Evolutionary conservation across 2,329 filamentous ascomycete genomes (phyloP).

Genomic region (Fusarium liriodendri): DNA sequence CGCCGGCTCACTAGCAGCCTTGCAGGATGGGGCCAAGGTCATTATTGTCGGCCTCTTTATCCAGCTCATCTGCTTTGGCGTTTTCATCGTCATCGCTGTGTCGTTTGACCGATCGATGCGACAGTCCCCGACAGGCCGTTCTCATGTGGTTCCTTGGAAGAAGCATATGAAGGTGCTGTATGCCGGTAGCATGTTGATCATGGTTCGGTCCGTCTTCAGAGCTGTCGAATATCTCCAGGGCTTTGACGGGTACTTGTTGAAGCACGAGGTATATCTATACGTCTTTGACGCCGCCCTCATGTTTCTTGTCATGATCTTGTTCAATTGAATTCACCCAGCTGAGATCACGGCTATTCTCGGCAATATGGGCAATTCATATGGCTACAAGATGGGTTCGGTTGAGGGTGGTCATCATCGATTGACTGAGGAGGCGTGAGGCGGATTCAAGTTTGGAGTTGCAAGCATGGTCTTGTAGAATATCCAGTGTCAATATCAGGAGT

Average conservation of each 20-base stretch:
- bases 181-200: constrained; percentile 46
- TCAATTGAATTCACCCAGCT: constrained; percentile 51
- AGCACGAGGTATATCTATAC: constrained; percentile 48
- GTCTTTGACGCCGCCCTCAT: constrained; percentile 51
- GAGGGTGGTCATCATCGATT: neutral
- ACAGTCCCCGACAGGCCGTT: neutral
- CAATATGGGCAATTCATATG: neutral
- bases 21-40: constrained; percentile 53
- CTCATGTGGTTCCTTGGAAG: constrained; percentile 41
- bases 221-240: constrained; percentile 54
- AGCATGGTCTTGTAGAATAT: neutral
- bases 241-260: constrained; percentile 44
- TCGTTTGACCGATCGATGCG: constrained; percentile 53
- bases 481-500: accelerated
- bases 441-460: neutral
- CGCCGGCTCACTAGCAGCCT: constrained; percentile 45
- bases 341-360: constrained; percentile 2
- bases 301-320: constrained; percentile 55
- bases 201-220: constrained; percentile 54
- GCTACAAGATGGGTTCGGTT: constrained; percentile 17
- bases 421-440: neutral
- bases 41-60: constrained; percentile 64
- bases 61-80: constrained; percentile 64
- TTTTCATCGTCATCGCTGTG: constrained; percentile 60
- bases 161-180: constrained; percentile 42